These are phyloP conservation scores for Rhodotorula sp. DNA, from an alignment of 1,284 basidiomycete species.

Conservation along the genomic window DNA sequence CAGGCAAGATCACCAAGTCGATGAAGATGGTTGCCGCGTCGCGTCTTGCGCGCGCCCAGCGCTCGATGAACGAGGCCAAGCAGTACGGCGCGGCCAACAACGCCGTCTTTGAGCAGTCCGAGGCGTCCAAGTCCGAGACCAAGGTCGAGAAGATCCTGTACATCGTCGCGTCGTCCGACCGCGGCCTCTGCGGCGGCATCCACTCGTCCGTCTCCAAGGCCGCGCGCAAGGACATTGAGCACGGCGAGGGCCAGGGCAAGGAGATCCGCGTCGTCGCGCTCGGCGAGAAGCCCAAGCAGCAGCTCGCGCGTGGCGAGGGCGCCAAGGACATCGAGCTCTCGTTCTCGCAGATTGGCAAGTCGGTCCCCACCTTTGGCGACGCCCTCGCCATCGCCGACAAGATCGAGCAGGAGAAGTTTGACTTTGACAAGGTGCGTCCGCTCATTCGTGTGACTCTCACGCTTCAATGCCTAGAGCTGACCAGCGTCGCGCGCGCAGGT, in stretches of 20 bases:
- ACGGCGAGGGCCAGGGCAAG: constrained; percentile 56
- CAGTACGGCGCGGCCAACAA: constrained; percentile 74
- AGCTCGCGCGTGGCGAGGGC: constrained; percentile 62
- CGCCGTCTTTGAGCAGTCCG: constrained; percentile 50
- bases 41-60: constrained; percentile 70
- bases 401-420: constrained; percentile 79
- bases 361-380: constrained; percentile 95
- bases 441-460: not conserved
- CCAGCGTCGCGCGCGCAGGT: constrained; percentile 47
- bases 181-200: constrained; percentile 99
- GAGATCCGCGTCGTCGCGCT: constrained; percentile 71
- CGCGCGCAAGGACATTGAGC: constrained; percentile 66
- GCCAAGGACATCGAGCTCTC: constrained; percentile 74
- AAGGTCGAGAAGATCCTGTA: constrained; percentile 69
- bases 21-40: constrained; percentile 98
- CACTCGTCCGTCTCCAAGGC: constrained; percentile 95
- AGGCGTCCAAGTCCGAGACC: constrained; percentile 41
- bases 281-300: constrained; percentile 96
- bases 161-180: constrained; percentile 94
- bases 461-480: constrained; percentile 3
- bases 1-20: constrained; percentile 61
- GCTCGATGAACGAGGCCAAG: constrained; percentile 92
- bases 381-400: constrained; percentile 91
- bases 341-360: constrained; percentile 97
- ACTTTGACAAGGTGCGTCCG: constrained; percentile 72